Evolutionary conservation across 73 alveolate species (phyloP).

Genomic region (Paramecium sexaurelia): DNA sequence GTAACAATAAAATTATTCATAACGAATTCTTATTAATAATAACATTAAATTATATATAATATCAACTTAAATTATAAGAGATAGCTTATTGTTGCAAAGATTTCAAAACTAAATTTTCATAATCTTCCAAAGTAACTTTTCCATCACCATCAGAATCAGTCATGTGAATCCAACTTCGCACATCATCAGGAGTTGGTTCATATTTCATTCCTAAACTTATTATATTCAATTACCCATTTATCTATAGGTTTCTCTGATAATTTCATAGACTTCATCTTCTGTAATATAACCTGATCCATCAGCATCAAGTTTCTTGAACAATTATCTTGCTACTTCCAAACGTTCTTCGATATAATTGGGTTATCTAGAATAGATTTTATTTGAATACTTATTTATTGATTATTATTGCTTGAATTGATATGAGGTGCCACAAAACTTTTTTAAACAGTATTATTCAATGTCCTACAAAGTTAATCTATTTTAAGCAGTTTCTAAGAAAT

Average conservation of each 20-base stretch:
- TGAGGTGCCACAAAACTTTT: slow-evolving; percentile 9
- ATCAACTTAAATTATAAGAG: slow-evolving; percentile 46
- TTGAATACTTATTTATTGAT: not conserved
- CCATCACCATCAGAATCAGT: slow-evolving; percentile 69
- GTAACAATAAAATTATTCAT: not conserved
- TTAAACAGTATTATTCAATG: slow-evolving; percentile 23
- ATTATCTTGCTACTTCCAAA: slow-evolving; percentile 62
- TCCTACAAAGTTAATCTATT: slow-evolving; percentile 33
- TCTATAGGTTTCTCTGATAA: slow-evolving; percentile 66
- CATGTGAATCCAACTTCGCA: slow-evolving; percentile 68
- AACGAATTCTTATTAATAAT: not conserved
- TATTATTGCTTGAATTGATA: not conserved
- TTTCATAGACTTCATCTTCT: slow-evolving; percentile 69
- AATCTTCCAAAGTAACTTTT: slow-evolving; percentile 50
- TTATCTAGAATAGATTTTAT: not conserved
- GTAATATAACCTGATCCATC: slow-evolving; percentile 64
- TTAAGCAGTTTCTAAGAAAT: not conserved
- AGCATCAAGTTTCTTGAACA: slow-evolving; percentile 62
- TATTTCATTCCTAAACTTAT: not conserved
- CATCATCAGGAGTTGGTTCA: slow-evolving; percentile 69
- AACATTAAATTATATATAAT: not conserved
- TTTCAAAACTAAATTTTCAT: slow-evolving; percentile 56
- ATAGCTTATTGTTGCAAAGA: slow-evolving; percentile 48
- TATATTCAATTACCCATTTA: slow-evolving; percentile 4
- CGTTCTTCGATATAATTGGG: slow-evolving; percentile 57